Evolutionary conservation across 139 green algal genomes (phyloP).

Genomic region (Coccomyxa sp.): DNA sequence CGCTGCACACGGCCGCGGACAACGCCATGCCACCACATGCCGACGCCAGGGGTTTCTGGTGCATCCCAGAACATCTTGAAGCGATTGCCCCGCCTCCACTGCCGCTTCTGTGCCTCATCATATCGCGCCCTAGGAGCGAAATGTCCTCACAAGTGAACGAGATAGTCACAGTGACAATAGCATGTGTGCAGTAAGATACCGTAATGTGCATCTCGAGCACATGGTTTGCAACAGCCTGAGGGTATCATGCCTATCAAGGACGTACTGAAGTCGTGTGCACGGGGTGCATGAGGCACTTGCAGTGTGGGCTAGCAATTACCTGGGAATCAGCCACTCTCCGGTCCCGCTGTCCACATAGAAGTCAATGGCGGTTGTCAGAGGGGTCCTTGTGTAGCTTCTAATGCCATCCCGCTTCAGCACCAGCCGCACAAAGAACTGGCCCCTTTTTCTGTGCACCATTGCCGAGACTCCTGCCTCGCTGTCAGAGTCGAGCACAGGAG

Average conservation of each 20-base stretch:
- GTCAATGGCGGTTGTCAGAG: constrained; percentile 1
- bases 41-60: neutral
- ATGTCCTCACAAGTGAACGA: no score
- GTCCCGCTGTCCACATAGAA: neutral
- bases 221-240: neutral
- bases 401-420: neutral
- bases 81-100: neutral
- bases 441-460: neutral
- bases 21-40: neutral
- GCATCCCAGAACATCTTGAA: constrained; percentile 2
- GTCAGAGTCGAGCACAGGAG: neutral
- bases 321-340: neutral
- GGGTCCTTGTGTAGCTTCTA: neutral
- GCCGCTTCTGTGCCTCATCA: neutral
- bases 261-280: neutral
- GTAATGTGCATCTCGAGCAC: no score
- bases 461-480: neutral
- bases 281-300: neutral
- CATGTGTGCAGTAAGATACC: neutral
- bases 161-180: neutral
- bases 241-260: neutral
- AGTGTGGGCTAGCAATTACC: neutral
- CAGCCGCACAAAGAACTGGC: neutral
- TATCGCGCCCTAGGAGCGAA: neutral
- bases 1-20: neutral